A percentile compares a stretch with the other conserved stretches of the same genome.
phyloP scores from a whole-genome alignment of 345 rosid genomes.

The Arabidopsis suecica region DNA sequence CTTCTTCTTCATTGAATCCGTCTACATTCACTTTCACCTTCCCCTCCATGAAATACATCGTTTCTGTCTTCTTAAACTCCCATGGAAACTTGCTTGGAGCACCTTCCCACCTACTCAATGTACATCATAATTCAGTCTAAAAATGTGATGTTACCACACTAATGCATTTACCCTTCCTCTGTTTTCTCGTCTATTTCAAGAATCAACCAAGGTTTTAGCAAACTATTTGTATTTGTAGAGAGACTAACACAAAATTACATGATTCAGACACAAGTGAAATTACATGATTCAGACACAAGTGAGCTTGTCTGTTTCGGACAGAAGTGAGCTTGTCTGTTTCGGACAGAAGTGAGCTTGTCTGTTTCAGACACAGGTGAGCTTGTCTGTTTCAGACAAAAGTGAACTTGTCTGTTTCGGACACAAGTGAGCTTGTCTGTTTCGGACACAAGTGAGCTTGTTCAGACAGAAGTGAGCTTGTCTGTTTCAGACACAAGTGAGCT shows the following conservation, averaged over 20 bases:
- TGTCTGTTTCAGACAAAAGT: not conserved
- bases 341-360: not conserved
- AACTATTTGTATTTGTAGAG: not conserved
- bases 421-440: not conserved
- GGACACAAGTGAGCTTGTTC: too few species aligned
- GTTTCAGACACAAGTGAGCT: too few species aligned
- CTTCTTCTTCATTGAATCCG: constrained; percentile 31
- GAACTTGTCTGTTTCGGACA: not conserved
- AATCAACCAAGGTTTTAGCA: not conserved
- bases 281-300: not conserved
- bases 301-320: not conserved
- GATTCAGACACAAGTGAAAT: not conserved
- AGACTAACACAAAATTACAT: not conserved
- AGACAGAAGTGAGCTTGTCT: too few species aligned
- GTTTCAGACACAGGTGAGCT: not conserved
- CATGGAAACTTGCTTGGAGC: constrained; percentile 44
- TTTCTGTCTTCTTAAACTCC: constrained; percentile 45
- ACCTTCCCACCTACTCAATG: constrained; percentile 43
- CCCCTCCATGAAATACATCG: constrained; percentile 39
- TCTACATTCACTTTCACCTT: constrained; percentile 45
- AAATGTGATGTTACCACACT: not conserved
- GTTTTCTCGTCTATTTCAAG: not conserved
- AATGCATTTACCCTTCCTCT: not conserved
- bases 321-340: not conserved
- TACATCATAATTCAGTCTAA: not conserved